These are phyloP conservation scores for Candida sp. DNA, from an alignment of 1,139 yeast genomes.

Conservation along the genomic window DNA sequence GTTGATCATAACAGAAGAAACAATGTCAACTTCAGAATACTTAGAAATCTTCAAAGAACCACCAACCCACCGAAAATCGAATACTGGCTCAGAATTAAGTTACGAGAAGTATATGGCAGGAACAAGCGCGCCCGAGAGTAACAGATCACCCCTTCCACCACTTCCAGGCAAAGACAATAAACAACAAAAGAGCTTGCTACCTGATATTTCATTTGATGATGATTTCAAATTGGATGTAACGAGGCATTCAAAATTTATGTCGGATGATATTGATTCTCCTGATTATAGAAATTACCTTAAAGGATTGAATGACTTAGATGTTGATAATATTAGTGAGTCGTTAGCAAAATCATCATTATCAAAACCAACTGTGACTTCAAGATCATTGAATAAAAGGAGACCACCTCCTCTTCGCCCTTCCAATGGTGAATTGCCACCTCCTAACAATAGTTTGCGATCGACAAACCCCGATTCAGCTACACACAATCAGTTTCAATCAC, in stretches of 20 bases:
- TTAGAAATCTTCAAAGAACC: slow-evolving; percentile 19
- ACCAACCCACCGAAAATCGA: slow-evolving; percentile 7
- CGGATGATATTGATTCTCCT: slow-evolving; percentile 5
- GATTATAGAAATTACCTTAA: slow-evolving; percentile 10
- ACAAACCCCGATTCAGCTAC: background rate
- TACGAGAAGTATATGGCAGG: slow-evolving; percentile 19
- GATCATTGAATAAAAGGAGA: background rate
- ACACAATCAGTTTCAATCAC: background rate
- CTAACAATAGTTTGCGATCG: background rate
- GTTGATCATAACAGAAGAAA: slow-evolving; percentile 75
- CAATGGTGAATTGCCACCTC: background rate
- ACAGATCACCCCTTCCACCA: slow-evolving; percentile 14
- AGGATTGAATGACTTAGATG: slow-evolving; percentile 7
- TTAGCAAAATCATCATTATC: slow-evolving; percentile 3
- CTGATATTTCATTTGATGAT: slow-evolving; percentile 15
- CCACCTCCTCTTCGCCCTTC: background rate
- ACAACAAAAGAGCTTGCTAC: slow-evolving; percentile 14
- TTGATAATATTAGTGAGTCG: slow-evolving; percentile 5
- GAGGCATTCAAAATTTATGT: slow-evolving; percentile 1
- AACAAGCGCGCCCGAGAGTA: slow-evolving; percentile 26
- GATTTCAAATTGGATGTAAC: slow-evolving; percentile 8
- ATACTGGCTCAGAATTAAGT: slow-evolving; percentile 11
- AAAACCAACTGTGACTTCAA: background rate
- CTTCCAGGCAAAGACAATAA: slow-evolving; percentile 15
- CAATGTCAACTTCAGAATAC: slow-evolving; percentile 43